Base-by-base conservation (phyloP, 768 basidiomycete species). In the Rhodotorula diobovata region DNA sequence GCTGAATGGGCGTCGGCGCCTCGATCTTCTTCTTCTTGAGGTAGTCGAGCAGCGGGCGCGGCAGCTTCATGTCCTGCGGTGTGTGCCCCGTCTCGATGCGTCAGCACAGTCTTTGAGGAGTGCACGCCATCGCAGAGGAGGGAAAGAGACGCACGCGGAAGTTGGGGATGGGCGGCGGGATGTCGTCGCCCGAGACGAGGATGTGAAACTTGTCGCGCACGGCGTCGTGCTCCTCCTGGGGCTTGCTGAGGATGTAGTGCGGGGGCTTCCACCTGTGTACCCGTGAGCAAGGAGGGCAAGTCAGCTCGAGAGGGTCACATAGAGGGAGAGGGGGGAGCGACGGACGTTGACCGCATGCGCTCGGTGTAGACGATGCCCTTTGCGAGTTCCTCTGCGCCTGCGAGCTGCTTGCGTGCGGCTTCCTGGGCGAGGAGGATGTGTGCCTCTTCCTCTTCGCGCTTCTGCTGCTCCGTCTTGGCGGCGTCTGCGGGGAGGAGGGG, bases 21-120 rank as follows among this genome's bases (percentile, higher is more conserved):
- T 84, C 84, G 78, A 99, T 99, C 58, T 90, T 88, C 68, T 93
- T 93, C 43, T 86, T 84, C 80, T 87, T 89, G 59, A 99, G 84
- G 80, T 89, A 89, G 68, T 90, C 86, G 16, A 98, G 82, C 55
- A 98, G 87, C 6, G 88, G 85, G 51, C 85, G 85, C 14, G 95
- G 96, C n/a, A 99, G 88, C 84, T 97, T 98, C 96, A 99, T 99
- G 79, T 98, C 95, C 90, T 94, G 69, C 46, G 21, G 34, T 30
- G 35, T 1, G 1, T 58, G 75, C 68, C 50, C 72, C 18, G 57
- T n/a, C n/a, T n/a, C n/a, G n/a, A n/a, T n/a, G n/a, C n/a, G 37
- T 63, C 50, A 35, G 50, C 30, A 16, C 9, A 37, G 34, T 30
- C n/a, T 18, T 32, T 25, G 11, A 15, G 4, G 32, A 37, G 16